A percentile compares a stretch with the other conserved stretches of the same genome.
phyloP scores from a whole-genome alignment of 495 filamentous ascomycete species.

The Talaromyces liani region DNA sequence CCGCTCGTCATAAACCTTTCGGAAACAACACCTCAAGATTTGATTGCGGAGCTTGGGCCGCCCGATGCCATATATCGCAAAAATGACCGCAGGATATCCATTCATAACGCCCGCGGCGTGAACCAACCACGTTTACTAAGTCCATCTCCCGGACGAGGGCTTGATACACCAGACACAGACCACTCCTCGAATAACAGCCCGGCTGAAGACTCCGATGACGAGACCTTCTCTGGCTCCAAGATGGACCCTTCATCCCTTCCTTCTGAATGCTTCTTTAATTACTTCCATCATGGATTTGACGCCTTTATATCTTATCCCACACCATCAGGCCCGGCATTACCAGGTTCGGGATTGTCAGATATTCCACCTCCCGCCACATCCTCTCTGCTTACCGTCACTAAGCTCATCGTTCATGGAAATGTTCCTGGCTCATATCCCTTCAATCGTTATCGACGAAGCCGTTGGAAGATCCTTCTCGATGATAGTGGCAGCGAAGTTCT shows the following conservation, averaged over 20 bases:
- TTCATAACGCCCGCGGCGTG: conserved; percentile 51
- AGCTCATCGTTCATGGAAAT: conserved; percentile 86
- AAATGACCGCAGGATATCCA: conserved; percentile 84
- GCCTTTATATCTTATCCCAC: conserved; percentile 79
- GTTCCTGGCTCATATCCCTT: conserved; percentile 94
- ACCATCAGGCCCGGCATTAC: conserved; percentile 57
- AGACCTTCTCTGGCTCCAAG: conserved; percentile 23
- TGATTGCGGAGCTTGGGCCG: conserved; percentile 82
- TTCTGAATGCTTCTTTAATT: conserved; percentile 89
- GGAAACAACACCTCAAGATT: conserved; percentile 80
- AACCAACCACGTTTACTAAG: conserved; percentile 30
- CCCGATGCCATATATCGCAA: conserved; percentile 95
- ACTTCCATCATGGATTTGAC: conserved; percentile 92
- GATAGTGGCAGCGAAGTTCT: conserved; percentile 23
- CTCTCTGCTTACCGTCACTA: conserved; percentile 71
- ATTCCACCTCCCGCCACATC: conserved; percentile 32
- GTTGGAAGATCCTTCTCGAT: conserved; percentile 69
- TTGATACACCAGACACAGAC: conserved; percentile 60
- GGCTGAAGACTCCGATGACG: conserved; percentile 66
- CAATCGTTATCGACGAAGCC: conserved; percentile 83
- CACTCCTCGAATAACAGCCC: conserved; percentile 69
- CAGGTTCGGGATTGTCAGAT: conserved; percentile 30
- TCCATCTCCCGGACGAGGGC: conserved; percentile 35
- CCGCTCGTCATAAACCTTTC: conserved; percentile 64
- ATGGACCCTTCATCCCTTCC: conserved; percentile 34